A percentile compares a stretch with the other conserved stretches of the same genome.
These are phyloP conservation scores for Colletotrichum sp. DNA, from an alignment of 2,329 filamentous ascomycete species.

Conservation along the genomic window DNA sequence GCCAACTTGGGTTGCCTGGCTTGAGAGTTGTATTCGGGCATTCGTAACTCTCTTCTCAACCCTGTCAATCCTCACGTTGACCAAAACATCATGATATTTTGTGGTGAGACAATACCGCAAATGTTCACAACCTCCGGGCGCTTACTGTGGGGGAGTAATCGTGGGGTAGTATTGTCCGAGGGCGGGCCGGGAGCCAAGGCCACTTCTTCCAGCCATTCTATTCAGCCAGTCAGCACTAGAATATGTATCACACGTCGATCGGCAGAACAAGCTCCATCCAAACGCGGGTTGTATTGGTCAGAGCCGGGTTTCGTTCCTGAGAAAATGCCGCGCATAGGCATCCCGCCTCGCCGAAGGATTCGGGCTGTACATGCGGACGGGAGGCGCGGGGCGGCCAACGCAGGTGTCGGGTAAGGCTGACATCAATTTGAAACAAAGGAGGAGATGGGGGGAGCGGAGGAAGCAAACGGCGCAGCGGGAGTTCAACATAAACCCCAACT, in stretches of 20 bases:
- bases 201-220: not conserved
- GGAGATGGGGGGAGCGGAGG: not conserved
- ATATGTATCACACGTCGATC: not conserved
- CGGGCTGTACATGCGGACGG: not conserved
- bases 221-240: not conserved
- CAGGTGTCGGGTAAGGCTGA: not conserved
- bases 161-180: not conserved
- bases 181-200: not conserved
- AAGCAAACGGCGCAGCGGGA: not conserved
- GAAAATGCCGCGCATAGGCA: not conserved
- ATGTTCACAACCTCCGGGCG: not conserved
- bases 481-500: not conserved
- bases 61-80: not conserved
- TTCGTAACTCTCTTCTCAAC: not conserved
- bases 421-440: not conserved
- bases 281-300: not conserved
- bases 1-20: not conserved
- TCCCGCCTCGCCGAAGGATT: not conserved
- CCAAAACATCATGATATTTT: not conserved
- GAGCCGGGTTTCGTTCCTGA: not conserved
- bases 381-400: not conserved
- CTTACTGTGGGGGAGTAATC: not conserved
- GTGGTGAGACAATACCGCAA: not conserved
- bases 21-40: not conserved
- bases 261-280: not conserved